Evolutionary conservation across 441 rosid species (phyloP), one percentile per base, ranked within the genome.

Genomic region (Manihot esculenta): DNA sequence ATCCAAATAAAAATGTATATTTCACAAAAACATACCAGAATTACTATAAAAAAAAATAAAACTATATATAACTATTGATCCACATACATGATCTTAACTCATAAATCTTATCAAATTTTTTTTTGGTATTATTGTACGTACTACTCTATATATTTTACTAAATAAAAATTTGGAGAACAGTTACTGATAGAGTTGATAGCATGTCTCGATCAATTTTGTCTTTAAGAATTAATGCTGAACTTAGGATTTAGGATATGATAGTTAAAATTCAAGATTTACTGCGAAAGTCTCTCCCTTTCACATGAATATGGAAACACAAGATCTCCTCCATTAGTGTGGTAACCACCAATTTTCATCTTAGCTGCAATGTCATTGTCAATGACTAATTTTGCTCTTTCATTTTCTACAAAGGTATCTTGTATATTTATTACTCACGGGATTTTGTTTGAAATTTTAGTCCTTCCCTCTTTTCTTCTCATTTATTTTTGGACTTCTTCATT

Each of bases 351-450:
- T 38, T 64, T 48, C 11, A 61, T 66, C 68, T 75, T 27, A 50
- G 71, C 57, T 70, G 64, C 56, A 70, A 70, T 27, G 75, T 76
- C 75, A 59, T 47, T 71, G 58, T 76, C 79, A 53, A 12, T 70
- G 47, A 66, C 63, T 72, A 71, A 76, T 59, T 68, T 35, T 42
- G 49, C 54, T 64, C 66, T 70, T 50, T 18, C 61, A 47, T 18
- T 44, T 57, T 62, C 33, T n/a, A n/a, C 13, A 11, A 33, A 35
- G 13, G 35, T 35, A 35, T 35, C 7, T 58, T 42, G 56, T 5
- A 35, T 49, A 42, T 76, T 58, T 59, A 44, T 71, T 66, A 66
- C 50, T 76, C 79, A 76, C 75, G 75, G 72, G 72, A 71, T 54
- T 60, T 71, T 44, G 68, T 61, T 60, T 44, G 27, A 21, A 61